A percentile compares a stretch with the other conserved stretches of the same genome.
These are phyloP conservation scores for Ceratocystis smalleyi DNA, from an alignment of 2,329 filamentous ascomycete genomes.

Conservation along the genomic window DNA sequence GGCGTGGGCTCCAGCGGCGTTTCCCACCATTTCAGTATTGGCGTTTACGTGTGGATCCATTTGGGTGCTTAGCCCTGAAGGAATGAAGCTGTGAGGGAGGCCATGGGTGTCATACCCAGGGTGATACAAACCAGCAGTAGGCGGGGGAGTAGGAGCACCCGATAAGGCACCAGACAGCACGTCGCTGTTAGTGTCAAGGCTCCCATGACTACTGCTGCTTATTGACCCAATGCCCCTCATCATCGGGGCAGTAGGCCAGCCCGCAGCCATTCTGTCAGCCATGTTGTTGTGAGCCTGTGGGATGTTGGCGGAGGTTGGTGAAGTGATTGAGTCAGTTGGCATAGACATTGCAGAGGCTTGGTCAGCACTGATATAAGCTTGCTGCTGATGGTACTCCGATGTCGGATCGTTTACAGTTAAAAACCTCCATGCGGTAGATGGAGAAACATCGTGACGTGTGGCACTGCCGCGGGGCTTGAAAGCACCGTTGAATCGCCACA, in stretches of 20 bases:
- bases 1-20: not conserved
- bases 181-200: slow-evolving; percentile 14
- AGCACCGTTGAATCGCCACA: slow-evolving; percentile 46
- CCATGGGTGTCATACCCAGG: not conserved
- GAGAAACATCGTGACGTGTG: slow-evolving; percentile 16
- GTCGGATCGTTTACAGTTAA: slow-evolving; percentile 44
- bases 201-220: slow-evolving; percentile 12
- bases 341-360: not conserved
- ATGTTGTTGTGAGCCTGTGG: not conserved
- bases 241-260: slow-evolving; percentile 7
- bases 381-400: slow-evolving; percentile 42
- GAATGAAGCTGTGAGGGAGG: slow-evolving; percentile 6
- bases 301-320: slow-evolving; percentile 31
- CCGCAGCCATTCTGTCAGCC: slow-evolving; percentile 2
- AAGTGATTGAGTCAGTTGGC: slow-evolving; percentile 34
- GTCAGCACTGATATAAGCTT: slow-evolving; percentile 21
- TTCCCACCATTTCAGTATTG: not conserved
- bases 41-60: slow-evolving; percentile 3
- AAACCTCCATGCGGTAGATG: slow-evolving; percentile 42
- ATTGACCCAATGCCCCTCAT: slow-evolving; percentile 16
- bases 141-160: slow-evolving; percentile 11
- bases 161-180: slow-evolving; percentile 5
- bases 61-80: not conserved
- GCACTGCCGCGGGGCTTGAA: slow-evolving; percentile 26
- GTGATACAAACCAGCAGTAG: slow-evolving; percentile 3